These are phyloP conservation scores for Annulohypoxylon moriforme DNA, from an alignment of 495 filamentous ascomycete genomes.

Conservation along the genomic window DNA sequence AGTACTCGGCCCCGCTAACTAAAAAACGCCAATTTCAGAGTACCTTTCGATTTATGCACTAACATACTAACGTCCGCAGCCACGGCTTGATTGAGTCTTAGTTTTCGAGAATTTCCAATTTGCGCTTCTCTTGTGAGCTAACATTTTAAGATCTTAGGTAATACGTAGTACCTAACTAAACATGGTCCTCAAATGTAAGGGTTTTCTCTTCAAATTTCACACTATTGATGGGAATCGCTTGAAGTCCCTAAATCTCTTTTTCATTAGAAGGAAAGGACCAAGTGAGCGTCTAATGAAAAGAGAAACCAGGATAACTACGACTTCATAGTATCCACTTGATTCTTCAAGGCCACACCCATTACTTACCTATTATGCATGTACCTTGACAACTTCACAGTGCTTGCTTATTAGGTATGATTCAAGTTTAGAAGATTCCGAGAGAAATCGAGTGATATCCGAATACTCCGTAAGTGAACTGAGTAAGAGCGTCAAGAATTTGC, in stretches of 20 bases:
- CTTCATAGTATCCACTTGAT: background rate
- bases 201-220: background rate
- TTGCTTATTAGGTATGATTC: background rate
- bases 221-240: background rate
- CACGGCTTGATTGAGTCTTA: background rate
- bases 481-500: slow-evolving; percentile 84
- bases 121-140: background rate
- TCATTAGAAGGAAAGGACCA: background rate
- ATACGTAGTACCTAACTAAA: too few relatives aligned
- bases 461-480: slow-evolving; percentile 72
- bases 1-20: slow-evolving; percentile 5
- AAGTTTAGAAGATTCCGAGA: background rate
- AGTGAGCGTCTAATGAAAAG: background rate
- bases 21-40: background rate
- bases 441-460: background rate
- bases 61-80: background rate
- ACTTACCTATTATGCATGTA: background rate
- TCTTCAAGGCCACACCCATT: background rate
- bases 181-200: background rate
- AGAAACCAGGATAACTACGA: background rate
- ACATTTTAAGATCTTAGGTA: background rate
- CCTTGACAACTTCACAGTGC: background rate
- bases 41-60: background rate
- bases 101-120: background rate
- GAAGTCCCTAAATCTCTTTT: background rate